Percentiles rank a stretch among this genome's conserved stretches.
These are phyloP conservation scores for Exophiala mesophila DNA, from an alignment of 2,329 filamentous ascomycete species.

Conservation along the genomic window DNA sequence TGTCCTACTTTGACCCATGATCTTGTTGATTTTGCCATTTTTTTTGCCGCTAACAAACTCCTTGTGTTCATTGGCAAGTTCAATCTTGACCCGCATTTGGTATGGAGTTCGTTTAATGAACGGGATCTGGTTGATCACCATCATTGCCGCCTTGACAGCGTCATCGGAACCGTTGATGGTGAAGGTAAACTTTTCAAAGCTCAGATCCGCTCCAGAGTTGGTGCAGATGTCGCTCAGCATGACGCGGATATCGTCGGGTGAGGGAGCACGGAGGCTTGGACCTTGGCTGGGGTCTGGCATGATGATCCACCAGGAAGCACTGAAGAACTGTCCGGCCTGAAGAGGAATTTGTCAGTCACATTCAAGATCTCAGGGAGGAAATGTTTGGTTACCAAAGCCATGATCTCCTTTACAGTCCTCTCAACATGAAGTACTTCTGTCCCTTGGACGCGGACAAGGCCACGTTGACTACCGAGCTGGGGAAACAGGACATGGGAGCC, in stretches of 20 bases:
- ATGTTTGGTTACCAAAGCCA: slow-evolving; percentile 67
- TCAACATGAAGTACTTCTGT: slow-evolving; percentile 91
- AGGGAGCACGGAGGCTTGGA: slow-evolving; percentile 56
- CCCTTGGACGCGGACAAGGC: slow-evolving; percentile 82
- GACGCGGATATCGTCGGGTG: slow-evolving; percentile 67
- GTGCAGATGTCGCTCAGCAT: slow-evolving; percentile 95
- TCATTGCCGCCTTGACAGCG: slow-evolving; percentile 89
- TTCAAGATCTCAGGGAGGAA: not conserved
- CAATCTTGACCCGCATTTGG: slow-evolving; percentile 95
- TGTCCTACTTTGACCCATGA: slow-evolving; percentile 89
- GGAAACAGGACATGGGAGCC: slow-evolving; percentile 94
- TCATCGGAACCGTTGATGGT: slow-evolving; percentile 94
- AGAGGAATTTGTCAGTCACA: slow-evolving; percentile 26
- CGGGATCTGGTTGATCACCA: slow-evolving; percentile 84
- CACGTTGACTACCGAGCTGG: slow-evolving; percentile 76
- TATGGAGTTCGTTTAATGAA: slow-evolving; percentile 84
- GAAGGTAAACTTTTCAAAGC: slow-evolving; percentile 91
- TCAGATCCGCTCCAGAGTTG: slow-evolving; percentile 90
- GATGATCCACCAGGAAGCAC: slow-evolving; percentile 91
- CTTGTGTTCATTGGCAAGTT: slow-evolving; percentile 98
- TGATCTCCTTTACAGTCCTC: slow-evolving; percentile 89
- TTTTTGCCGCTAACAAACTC: slow-evolving; percentile 99
- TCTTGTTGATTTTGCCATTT: slow-evolving; percentile 99
- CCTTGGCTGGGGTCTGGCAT: slow-evolving; percentile 62
- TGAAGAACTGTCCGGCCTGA: slow-evolving; percentile 94